Evolutionary conservation across 2,329 filamentous ascomycete genomes (phyloP), one percentile per base, ranked within the genome.

Genomic region (Ambrosiella beaveri): DNA sequence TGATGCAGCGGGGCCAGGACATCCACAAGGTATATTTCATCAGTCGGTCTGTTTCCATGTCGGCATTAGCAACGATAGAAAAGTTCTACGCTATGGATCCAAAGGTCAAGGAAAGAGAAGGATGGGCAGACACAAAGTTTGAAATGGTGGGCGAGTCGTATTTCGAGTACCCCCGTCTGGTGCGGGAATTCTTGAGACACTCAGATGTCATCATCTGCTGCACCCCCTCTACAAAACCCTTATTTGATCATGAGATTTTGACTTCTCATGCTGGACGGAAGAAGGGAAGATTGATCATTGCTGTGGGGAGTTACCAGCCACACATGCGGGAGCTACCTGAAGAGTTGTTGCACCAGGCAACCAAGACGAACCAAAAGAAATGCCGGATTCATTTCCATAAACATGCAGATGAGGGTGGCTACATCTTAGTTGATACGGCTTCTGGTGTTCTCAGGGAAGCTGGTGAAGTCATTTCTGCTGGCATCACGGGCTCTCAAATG

Each of bases 171-270:
- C 69, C 73, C 7, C 70, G 87, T 1, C 72, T 93, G 17, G 70
- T 89, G 40, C 84, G 84, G 64, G 79, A 85, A 41, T 80, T 88
- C 54, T 74, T 96, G 55, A 74, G 81, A 41, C 79, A 79, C 7
- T 80, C 86, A 0, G 87, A 93, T 64, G 84, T 86, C 8, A 85
- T 97, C 41, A 93, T 95, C 71, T 91, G 88, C 71, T 95, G 88
- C 63, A 95, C 89, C 1, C 88, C 90, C 0, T 85, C 82, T 0
- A 78, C 75, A 0, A 73, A 78, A 39, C 85, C 86, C 1, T 72
- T 96, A 1, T 97, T 96, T 66, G 85, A 90, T 56, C 75, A 73
- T 8, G 68, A 76, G 9, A 82, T 86, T 61, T 74, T 96, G 55
- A 94, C 86, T 0, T 85, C 77, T 58, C 75, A 78, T 6, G 83